Base-by-base conservation (phyloP, 2,329 filamentous ascomycete genomes). In the Pleoardoris graminearum region DNA sequence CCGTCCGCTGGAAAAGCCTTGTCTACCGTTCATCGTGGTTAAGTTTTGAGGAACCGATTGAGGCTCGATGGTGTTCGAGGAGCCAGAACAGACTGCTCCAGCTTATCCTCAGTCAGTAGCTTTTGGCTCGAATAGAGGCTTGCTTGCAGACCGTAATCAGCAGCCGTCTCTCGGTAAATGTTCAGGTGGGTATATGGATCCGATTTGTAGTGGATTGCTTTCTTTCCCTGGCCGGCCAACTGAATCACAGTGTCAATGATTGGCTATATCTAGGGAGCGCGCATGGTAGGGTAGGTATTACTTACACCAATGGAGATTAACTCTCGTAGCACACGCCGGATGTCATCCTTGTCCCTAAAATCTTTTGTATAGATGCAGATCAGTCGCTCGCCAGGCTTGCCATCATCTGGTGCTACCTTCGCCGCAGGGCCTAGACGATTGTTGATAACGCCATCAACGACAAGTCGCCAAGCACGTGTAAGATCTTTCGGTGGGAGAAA, bases 341-440 rank as follows among this genome's bases (percentile, higher is more conserved):
- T 82, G 66, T 95, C 90, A 3, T 79, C 75, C 46, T 75, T 79
- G 66, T 95, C 85, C 23, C 76, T 76, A 66, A 91, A 94, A 69
- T 96, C 85, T 36, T 78, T 76, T 4, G 90, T 95, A 70, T 95
- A 95, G 7, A 95, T 77, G 59, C 88, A 92, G 22, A 95, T 84
- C 36, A 94, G 73, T 17, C 85, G 79, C 5, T 74, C 5, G 56
- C 70, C 59, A 73, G 57, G n/a, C 10, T 47, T 58, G 38, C 63
- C 75, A 8, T 80, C 70, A 41, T 78, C 75, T 1, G 88, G 84
- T 1, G 86, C 84, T 11, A 92, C 87, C 73, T 94, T 95, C 8
- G 90, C 88, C 1, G 77, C 80, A 33, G 85, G 81, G 0, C 91
- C 91, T 2, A 96, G 80, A 58, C 88, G 81, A 53, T 87, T 86